Evolutionary conservation across 2,329 filamentous ascomycete genomes (phyloP), one percentile per base, ranked within the genome.

Genomic region (Penicillium frequentans): DNA sequence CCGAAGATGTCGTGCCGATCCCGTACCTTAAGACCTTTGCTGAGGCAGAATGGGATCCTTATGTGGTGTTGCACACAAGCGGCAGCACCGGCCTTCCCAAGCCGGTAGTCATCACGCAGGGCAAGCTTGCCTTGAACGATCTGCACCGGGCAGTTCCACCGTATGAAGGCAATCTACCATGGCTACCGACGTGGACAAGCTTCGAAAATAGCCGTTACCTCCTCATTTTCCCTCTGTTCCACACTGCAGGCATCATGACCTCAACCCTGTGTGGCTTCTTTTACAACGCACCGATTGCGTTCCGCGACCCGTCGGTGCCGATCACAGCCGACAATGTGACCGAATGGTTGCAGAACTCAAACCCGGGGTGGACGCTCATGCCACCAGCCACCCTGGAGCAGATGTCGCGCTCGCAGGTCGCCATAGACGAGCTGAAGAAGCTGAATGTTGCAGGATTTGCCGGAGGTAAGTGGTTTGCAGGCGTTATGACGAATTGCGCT

Each of bases 31-130:
- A 55, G 49, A 48, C 48, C 14, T 58, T 52, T 16, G 43, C 14
- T 1, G 56, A 58, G 44, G 56, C 48, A 21, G 35, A 55, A 37
- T 44, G 29, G 24, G 52, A 58, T 8, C 56, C 56, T 1, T 49
- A 49, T 44, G 31, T 52, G 14, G 42, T 59, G 1, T 54, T 59
- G 13, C 57, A 59, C 27, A 59, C 57, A 1, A 47, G 39, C 14
- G 57, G 57, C 21, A 54, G 46, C 23, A 59, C 57, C 1, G 57
- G 57, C 19, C 24, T 56, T 10, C 57, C 57, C 24, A 59, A 59
- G 48, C 49, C 57, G 14, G 39, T 59, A 6, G 27, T 56, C 33
- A 31, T 55, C 24, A 31, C 19, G 14, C 23, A 42, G n/a, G 53
- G 57, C 24, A 35, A 16, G n/a, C 13, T 59, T 2, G 54, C 49